Evolutionary conservation across 2,329 filamentous ascomycete genomes (phyloP).

Genomic region (Penicillium sp.): DNA sequence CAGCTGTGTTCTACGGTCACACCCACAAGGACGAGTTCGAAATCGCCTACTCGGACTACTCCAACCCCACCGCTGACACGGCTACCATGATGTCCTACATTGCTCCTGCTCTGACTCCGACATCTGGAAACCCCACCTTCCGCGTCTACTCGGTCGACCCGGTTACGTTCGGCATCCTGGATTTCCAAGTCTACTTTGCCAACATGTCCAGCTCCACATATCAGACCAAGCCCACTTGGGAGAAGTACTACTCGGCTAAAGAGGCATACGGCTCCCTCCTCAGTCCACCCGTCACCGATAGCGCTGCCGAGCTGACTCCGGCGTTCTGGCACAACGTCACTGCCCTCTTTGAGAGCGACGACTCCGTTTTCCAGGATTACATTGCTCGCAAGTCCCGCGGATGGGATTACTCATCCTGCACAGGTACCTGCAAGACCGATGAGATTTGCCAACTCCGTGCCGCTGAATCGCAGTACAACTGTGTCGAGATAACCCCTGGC

Average conservation of each 20-base stretch:
- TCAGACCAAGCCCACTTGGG: slow-evolving; percentile 52
- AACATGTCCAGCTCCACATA: slow-evolving; percentile 50
- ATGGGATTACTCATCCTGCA: slow-evolving; percentile 44
- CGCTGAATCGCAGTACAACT: slow-evolving; percentile 55
- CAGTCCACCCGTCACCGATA: slow-evolving; percentile 43
- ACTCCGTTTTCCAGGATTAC: slow-evolving; percentile 49
- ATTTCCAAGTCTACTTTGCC: slow-evolving; percentile 55
- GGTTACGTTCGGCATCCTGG: slow-evolving; percentile 55
- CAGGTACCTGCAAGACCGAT: slow-evolving; percentile 42
- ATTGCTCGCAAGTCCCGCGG: slow-evolving; percentile 52
- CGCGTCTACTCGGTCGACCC: slow-evolving; percentile 60
- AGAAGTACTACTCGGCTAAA: slow-evolving; percentile 57
- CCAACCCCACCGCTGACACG: slow-evolving; percentile 39
- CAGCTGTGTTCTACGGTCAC: slow-evolving; percentile 15
- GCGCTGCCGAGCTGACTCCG: slow-evolving; percentile 51
- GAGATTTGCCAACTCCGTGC: slow-evolving; percentile 56
- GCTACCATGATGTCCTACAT: slow-evolving; percentile 56
- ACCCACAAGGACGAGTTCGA: slow-evolving; percentile 19
- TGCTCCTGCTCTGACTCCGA: slow-evolving; percentile 55
- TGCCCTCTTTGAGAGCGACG: slow-evolving; percentile 45
- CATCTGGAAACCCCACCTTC: slow-evolving; percentile 57
- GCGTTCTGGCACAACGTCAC: slow-evolving; percentile 62
- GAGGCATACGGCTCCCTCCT: slow-evolving; percentile 53
- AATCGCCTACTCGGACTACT: slow-evolving; percentile 54
- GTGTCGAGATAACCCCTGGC: slow-evolving; percentile 42